Conservation (phyloP, 192 early-diverging fungal genomes). For the Oehlia diaphana region DNA sequence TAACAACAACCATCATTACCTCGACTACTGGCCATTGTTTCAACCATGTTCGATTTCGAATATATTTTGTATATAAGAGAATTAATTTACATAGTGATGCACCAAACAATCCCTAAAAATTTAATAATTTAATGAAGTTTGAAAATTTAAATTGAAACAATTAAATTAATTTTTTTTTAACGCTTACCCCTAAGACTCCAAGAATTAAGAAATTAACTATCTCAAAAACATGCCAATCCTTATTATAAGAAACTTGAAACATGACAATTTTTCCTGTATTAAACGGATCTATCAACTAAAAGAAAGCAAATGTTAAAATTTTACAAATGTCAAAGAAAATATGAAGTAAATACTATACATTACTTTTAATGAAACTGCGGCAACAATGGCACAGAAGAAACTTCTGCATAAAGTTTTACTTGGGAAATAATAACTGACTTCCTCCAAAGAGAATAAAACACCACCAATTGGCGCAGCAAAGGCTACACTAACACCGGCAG, state of each 20-base stretch:
- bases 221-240: constrained; percentile 96
- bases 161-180: background rate
- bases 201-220: constrained; percentile 75
- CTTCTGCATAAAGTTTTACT: constrained; percentile 93
- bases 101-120: constrained; percentile 67
- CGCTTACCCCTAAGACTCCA: constrained; percentile 74
- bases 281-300: constrained; percentile 84
- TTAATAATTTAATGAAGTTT: background rate
- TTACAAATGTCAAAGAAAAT: background rate
- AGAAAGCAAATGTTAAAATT: background rate
- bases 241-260: constrained; percentile 91
- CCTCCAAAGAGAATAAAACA: constrained; percentile 69
- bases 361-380: constrained; percentile 84
- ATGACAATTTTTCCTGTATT: constrained; percentile 94
- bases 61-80: constrained; percentile 65
- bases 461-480: constrained; percentile 96
- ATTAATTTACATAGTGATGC: constrained; percentile 67
- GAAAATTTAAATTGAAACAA: background rate
- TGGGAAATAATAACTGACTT: constrained; percentile 84
- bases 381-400: constrained; percentile 97
- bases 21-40: constrained; percentile 65
- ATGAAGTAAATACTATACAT: background rate
- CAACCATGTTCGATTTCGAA: constrained; percentile 66
- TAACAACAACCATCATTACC: constrained; percentile 61
- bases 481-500: constrained; percentile 94